Evolutionary conservation across 176 grass and related monocot species (phyloP).

Genomic region (Juncus inflexus): DNA sequence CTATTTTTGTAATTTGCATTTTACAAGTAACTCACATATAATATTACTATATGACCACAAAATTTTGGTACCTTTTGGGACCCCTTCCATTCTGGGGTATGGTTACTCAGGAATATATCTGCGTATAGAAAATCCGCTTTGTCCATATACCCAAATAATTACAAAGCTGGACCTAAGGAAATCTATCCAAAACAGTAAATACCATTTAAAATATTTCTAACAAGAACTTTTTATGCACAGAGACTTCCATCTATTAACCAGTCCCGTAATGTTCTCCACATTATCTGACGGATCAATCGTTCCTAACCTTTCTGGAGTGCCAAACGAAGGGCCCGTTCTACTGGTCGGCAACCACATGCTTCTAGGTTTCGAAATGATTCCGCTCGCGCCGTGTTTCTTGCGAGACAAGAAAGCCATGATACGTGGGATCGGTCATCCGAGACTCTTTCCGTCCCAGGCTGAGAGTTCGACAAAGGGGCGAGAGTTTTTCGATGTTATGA

Average conservation of each 20-base stretch:
- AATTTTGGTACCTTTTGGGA: too few relatives aligned
- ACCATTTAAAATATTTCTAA: too few relatives aligned
- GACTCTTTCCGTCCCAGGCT: slow-evolving; percentile 39
- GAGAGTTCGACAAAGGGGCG: slow-evolving; percentile 39
- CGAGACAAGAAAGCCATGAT: slow-evolving; percentile 36
- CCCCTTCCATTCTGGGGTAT: too few relatives aligned
- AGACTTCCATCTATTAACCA: slow-evolving; percentile 34
- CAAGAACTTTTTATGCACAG: slow-evolving; percentile 15
- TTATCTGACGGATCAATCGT: slow-evolving; percentile 41
- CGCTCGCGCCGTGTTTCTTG: slow-evolving; percentile 44
- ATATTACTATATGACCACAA: too few relatives aligned
- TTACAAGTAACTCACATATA: too few relatives aligned
- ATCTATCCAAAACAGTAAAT: too few relatives aligned
- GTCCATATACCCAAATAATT: too few relatives aligned
- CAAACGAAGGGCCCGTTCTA: slow-evolving; percentile 50
- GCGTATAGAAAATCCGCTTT: background rate
- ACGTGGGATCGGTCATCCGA: slow-evolving; percentile 50
- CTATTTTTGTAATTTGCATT: background rate
- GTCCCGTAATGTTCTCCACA: slow-evolving; percentile 63
- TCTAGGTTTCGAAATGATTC: slow-evolving; percentile 56
- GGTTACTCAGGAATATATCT: background rate
- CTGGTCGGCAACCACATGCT: slow-evolving; percentile 79
- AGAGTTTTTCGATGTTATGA: slow-evolving; percentile 60
- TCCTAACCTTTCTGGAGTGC: slow-evolving; percentile 41
- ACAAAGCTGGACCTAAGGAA: too few relatives aligned